These are phyloP conservation scores for Malassezia arunalokei DNA, from an alignment of 1,284 basidiomycete species.

Conservation along the genomic window DNA sequence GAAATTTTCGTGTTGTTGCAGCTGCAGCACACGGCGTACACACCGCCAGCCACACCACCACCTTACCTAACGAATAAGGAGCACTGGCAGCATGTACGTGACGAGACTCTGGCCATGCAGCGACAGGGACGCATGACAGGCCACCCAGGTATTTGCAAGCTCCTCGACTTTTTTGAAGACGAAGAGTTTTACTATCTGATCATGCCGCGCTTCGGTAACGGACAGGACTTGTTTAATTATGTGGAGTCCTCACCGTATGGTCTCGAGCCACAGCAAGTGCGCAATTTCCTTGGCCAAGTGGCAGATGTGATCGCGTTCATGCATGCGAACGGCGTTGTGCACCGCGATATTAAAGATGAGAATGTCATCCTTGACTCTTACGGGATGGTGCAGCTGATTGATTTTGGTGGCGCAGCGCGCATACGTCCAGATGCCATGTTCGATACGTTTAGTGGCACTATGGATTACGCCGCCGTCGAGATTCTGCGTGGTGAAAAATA, in stretches of 20 bases:
- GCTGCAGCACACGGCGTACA: conserved; percentile 60
- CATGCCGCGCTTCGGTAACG: conserved; percentile 51
- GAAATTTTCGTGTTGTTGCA: conserved; percentile 91
- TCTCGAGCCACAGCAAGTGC: conserved; percentile 61
- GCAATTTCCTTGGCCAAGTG: conserved; percentile 82
- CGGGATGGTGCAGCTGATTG: conserved; percentile 69
- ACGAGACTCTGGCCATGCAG: not conserved
- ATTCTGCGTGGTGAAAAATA: conserved; percentile 89
- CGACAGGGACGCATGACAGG: conserved; percentile 8
- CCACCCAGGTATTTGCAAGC: conserved; percentile 81
- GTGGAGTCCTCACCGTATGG: conserved; percentile 82
- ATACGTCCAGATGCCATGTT: conserved; percentile 76
- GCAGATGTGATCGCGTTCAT: conserved; percentile 82
- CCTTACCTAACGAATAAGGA: conserved; percentile 17
- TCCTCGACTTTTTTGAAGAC: conserved; percentile 96
- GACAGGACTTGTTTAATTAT: conserved; percentile 78
- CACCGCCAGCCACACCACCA: conserved; percentile 19
- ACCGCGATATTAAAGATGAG: conserved; percentile 97
- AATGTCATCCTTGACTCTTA: conserved; percentile 59
- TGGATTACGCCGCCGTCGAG: conserved; percentile 79
- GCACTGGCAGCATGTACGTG: conserved; percentile 6
- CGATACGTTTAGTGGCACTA: conserved; percentile 89
- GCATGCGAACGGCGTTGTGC: conserved; percentile 82
- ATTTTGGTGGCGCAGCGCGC: conserved; percentile 62
- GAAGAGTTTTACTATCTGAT: conserved; percentile 85